Base-by-base conservation (phyloP, 2,329 filamentous ascomycete genomes). In the Pseudogymnoascus sp. region DNA sequence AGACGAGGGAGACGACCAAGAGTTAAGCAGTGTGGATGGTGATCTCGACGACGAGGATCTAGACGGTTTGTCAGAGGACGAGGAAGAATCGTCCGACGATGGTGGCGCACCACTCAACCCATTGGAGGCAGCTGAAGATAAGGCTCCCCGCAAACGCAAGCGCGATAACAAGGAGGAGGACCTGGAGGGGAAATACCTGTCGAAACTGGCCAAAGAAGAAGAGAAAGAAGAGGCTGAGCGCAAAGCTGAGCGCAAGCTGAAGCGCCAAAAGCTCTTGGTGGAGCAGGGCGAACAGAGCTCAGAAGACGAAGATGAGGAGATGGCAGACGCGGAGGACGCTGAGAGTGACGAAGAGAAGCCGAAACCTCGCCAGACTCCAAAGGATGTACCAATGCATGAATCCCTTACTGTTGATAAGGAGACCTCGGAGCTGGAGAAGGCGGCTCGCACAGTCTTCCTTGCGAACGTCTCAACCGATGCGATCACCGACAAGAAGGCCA, bases 401-500 rank as follows among this genome's bases (percentile, higher is more conserved):
- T 85, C 81, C 63, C 78, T 84, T 40, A 75, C 73, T 67, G 79
- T 77, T 62, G 76, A 77, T 73, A 82, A 78, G 76, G 86, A 81
- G 75, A 78, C 69, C 56, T 78, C 79, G 21, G 90, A 96, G 67
- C 70, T 96, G 2, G 90, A 96, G 64, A 96, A 96, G 78, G 90
- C 93, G 7, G 84, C 85, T 64, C 89, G 95, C 63, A 99, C 95
- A 5, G 86, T 97, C 44, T 99, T 97, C 77, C 80, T 99, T 11
- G 89, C 90, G 71, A 99, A 99, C 72, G 91, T 99, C 53, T 92
- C 92, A 12, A 88, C 84, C 21, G 81, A 88, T 61, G 91, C 91
- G 44, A 91, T 97, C 71, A 89, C 86, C 59, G 92, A 89, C 28
- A 96, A 96, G 72, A 77, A 86, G 1, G 88, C 87, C 36, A 92